Conservation (phyloP, 768 basidiomycete species). For the Chiua virens region DNA sequence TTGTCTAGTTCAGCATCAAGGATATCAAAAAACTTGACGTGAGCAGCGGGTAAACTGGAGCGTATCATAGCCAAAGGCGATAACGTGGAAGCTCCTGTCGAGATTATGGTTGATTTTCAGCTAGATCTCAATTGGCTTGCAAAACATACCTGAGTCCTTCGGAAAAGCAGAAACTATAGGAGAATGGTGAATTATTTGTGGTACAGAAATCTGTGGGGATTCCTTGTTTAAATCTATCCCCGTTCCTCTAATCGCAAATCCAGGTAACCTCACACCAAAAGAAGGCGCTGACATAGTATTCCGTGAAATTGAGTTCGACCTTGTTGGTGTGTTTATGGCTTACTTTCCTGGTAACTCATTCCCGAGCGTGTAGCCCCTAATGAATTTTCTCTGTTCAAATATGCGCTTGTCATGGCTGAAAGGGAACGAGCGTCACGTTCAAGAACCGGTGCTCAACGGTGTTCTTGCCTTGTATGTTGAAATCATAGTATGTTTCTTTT, state of each 20-base stretch:
- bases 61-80: conserved; percentile 50
- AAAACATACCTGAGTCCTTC: conserved; percentile 12
- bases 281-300: conserved; percentile 9
- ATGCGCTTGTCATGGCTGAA: conserved; percentile 2
- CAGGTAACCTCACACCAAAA: conserved; percentile 8
- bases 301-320: neutral
- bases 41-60: conserved; percentile 54
- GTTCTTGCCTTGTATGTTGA: conserved; percentile 7
- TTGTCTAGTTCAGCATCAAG: conserved; percentile 83
- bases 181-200: conserved; percentile 1
- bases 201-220: neutral
- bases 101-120: neutral
- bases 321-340: neutral
- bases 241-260: conserved; percentile 4
- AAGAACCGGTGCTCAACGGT: neutral
- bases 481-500: conserved; percentile 2
- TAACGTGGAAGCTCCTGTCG: conserved; percentile 14
- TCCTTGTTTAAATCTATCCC: neutral
- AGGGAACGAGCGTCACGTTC: neutral
- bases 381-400: neutral
- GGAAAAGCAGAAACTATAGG: conserved; percentile 2
- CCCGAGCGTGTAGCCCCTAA: neutral
- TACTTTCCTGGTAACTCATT: conserved; percentile 10
- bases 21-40: conserved; percentile 71
- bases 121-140: neutral